Evolutionary conservation across 1,284 basidiomycete species (phyloP), one percentile per base, ranked within the genome.

Genomic region (Puccinia coronata): DNA sequence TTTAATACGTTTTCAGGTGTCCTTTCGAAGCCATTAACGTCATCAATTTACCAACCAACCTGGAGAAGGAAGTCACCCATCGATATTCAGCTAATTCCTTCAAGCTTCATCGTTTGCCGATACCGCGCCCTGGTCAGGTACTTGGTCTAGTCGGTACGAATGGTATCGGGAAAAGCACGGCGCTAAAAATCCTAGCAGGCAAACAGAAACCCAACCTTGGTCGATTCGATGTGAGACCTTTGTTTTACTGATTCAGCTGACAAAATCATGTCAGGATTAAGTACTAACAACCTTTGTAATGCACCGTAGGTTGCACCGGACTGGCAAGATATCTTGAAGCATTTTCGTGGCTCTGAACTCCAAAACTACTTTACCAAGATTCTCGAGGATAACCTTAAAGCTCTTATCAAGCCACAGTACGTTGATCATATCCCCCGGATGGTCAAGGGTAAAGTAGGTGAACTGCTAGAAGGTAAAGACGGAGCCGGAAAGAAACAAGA

Each of bases 281-380:
- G 47, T 34, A 73, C 75, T 36, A 23, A 53, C 25, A 77, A 80
- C 39, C 75, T 61, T 73, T 69, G 59, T 39, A 39, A 63, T 82
- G 53, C 34, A n/a, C n/a, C n/a, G 36, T 23, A 61, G 92, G 93
- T 96, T 86, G 95, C 95, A 34, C 95, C 95, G 51, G 96, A 98
- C 86, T 98, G 95, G 95, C 92, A 94, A 87, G 96, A 98, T 86
- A 97, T 98, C 84, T 88, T 98, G 78, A 96, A 96, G 87, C 93
- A 98, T 86, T 98, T 97, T 90, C 92, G 96, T 84, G 96, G 96
- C 57, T 97, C 95, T 3, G 95, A 98, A 87, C 89, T 98, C 43
- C 96, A 98, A 86, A 98, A 98, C 87, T 98, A 98, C 88, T 98
- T 98, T 87, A 98, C 95, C 74, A 97, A 97, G 87, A 93, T 98